Evolutionary conservation across 257 asterid species (phyloP), one percentile per base, ranked within the genome.

Genomic region (Gynochthodes officinalis): DNA sequence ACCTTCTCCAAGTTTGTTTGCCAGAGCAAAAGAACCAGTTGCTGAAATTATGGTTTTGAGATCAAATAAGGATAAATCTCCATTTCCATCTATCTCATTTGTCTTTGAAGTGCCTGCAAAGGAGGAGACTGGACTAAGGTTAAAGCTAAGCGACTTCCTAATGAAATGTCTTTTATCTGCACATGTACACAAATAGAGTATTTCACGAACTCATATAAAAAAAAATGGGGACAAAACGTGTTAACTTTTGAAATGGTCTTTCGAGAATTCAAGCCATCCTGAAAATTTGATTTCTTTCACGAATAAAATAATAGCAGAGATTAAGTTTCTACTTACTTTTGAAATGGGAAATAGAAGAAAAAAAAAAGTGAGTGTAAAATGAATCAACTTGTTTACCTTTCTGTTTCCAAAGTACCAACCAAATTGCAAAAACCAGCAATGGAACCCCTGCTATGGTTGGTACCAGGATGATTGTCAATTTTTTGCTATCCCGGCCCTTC

Each of bases 1-100:
- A 9, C 81, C 81, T 73, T 77, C 81, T 50, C 81, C 81, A 6
- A 77, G 71, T 59, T 72, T 77, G 44, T 77, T 77, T 33, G 71
- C 43, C 8, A 15, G 21, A 48, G 77, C 50, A 62, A 77, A 77
- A 58, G 53, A 44, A 30, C 73, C 73, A 35, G 81, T 77, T 71
- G 77, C 81, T 1, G 74, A 61, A 59, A 50, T 42, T 30, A 77
- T 66, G 44, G 59, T 32, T 28, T 33, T 77, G 23, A 77, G 74
- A 63, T 77, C 78, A 61, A 43, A 77, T 42, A 77, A 16, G 13
- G 18, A 27, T 49, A 72, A 14, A 37, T 77, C 77, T 18, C 65
- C n/a, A 42, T 42, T 49, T 37, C 70, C 76, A 44, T 74, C 64
- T 18, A 53, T 48, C 30, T 73, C 69, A 60, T 25, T 71, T 59